Evolutionary conservation across 257 asterid species (phyloP), one percentile per base, ranked within the genome.

Genomic region (Linaria vulgaris): DNA sequence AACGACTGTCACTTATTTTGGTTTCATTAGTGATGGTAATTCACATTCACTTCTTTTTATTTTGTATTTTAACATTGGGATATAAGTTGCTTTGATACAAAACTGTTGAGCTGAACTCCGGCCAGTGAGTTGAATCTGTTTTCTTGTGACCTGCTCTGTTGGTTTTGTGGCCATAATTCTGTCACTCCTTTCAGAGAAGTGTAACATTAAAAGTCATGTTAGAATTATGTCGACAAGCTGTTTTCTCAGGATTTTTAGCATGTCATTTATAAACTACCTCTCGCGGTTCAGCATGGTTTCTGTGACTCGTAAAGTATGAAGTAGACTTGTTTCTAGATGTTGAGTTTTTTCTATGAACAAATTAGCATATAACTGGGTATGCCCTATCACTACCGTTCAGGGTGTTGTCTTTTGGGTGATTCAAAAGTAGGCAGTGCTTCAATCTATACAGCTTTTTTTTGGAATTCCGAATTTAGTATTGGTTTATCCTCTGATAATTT

Each of bases 1-100:
- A 79, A 80, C 74, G 68, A 92, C 99, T 8, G 96, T 87, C 60
- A 79, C 97, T 43, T 92, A 92, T 80, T 92, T 92, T 63, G 99
- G 99, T 54, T 89, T 92, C 69, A 76, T 92, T 59, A 87, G 98
- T 72, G 98, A 91, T 55, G 98, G 98, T 91, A 82, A 82, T 69
- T 67, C 65, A 49, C 63, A 65, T 12, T 34, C 64, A 48, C 56
- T 30, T 7, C 69, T 37, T 73, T 30, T 8, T 63, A 49, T 49
- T 52, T n/a, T 22, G 20, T 70, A 23, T 56, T 24, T 23, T 30
- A 19, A 58, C 54, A 15, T 43, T 19, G 49, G 43, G 43, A 55
- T n/a, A 27, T 41, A 22, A 17, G 71, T 30, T 27, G 38, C 23
- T 11, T 43, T 31, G 61, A 56, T n/a, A 21, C 61, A 70, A 60